phyloP scores from a whole-genome alignment of 192 early-diverging fungal genomes.

The Podila epigama region DNA sequence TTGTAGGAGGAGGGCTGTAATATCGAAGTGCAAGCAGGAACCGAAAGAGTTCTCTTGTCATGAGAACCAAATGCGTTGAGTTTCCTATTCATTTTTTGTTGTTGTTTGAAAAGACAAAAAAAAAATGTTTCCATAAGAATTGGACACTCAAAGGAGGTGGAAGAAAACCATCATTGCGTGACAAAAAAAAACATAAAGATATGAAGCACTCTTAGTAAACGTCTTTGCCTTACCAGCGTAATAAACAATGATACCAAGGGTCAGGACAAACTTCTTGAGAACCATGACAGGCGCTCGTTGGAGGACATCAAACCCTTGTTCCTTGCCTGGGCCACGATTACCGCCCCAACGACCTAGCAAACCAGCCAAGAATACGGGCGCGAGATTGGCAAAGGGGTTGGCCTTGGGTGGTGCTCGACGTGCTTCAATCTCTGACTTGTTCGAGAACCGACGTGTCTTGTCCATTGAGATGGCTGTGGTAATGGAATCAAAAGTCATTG shows the following conservation, averaged over 20 bases:
- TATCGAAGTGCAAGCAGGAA: constrained; percentile 39
- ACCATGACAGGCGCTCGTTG: constrained; percentile 29
- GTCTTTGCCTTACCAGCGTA: constrained; percentile 15
- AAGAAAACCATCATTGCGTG: too few relatives aligned
- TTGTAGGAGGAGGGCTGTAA: constrained; percentile 11
- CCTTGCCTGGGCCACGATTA: constrained; percentile 38
- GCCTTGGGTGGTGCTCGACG: constrained; percentile 32
- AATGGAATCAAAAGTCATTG: constrained; percentile 16
- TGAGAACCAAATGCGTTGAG: constrained; percentile 25
- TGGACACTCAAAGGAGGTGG: too few relatives aligned
- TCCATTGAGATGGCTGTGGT: constrained; percentile 16
- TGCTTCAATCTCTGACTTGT: constrained; percentile 34
- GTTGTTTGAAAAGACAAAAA: background rate
- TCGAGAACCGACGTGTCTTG: constrained; percentile 28
- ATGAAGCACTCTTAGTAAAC: background rate
- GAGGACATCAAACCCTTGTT: constrained; percentile 34
- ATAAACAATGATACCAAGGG: constrained; percentile 24
- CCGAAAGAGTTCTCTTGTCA: constrained; percentile 34
- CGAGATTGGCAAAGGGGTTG: constrained; percentile 38
- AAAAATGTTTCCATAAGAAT: background rate
- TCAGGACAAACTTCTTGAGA: constrained; percentile 36
- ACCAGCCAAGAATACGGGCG: constrained; percentile 27
- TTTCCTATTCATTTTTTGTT: constrained; percentile 27
- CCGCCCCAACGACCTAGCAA: constrained; percentile 49
- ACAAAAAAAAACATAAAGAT: too few relatives aligned